phyloP scores from a whole-genome alignment of 148 eudicot genomes.

The Fagopyrum tataricum region DNA sequence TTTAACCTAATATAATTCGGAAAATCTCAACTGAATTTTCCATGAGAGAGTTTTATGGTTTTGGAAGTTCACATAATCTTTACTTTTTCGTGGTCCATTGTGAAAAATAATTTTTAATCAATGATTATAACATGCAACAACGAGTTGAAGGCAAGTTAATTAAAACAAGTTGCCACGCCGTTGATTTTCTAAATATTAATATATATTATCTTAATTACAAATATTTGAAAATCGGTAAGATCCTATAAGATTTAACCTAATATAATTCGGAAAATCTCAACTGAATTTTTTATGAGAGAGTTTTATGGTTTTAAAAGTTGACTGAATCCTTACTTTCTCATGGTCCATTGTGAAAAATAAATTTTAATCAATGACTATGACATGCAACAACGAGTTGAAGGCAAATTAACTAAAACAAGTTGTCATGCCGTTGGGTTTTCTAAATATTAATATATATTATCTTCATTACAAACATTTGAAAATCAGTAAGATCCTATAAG shows the following conservation, averaged over 20 bases:
- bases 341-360: not conserved
- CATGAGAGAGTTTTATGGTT: not conserved
- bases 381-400: not conserved
- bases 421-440: no score
- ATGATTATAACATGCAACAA: not conserved
- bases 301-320: not conserved
- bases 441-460: not conserved
- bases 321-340: not conserved
- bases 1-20: not conserved
- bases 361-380: not conserved
- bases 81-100: not conserved
- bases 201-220: not conserved
- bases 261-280: not conserved
- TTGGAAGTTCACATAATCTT: not conserved
- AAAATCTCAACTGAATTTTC: not conserved
- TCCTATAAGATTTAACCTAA: not conserved
- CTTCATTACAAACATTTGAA: not conserved
- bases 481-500: not conserved
- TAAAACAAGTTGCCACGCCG: no score
- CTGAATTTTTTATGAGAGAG: not conserved
- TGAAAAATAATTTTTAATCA: not conserved
- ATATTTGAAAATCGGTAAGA: not conserved
- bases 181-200: not conserved
- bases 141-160: no score
- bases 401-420: no score